A percentile compares a stretch with the other conserved stretches of the same genome.
phyloP scores from a whole-genome alignment of 1,284 basidiomycete species.

The Butyriboletus appendiculatus region DNA sequence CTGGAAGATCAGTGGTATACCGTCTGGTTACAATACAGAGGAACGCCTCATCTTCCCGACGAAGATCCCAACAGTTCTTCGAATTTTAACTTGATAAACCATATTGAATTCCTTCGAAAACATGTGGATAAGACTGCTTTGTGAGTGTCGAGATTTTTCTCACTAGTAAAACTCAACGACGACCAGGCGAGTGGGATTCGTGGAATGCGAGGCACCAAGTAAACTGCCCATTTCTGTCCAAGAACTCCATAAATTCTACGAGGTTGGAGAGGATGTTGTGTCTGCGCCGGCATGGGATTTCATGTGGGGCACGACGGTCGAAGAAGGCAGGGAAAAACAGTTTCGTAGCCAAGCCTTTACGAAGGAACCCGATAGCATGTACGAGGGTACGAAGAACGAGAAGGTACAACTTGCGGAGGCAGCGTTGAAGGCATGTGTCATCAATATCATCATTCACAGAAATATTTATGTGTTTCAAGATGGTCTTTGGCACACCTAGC shows the following conservation, averaged over 20 bases:
- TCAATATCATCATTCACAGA: neutral
- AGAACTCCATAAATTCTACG: constrained; percentile 47
- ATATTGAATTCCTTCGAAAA: constrained; percentile 77
- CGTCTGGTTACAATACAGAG: constrained; percentile 73
- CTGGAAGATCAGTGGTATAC: constrained; percentile 83
- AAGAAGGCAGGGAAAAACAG: constrained; percentile 75
- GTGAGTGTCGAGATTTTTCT: constrained; percentile 48
- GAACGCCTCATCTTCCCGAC: constrained; percentile 69
- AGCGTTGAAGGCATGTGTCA: constrained; percentile 60
- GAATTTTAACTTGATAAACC: constrained; percentile 75
- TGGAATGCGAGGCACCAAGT: constrained; percentile 41
- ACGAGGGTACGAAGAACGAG: constrained; percentile 38
- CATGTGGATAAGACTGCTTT: constrained; percentile 84
- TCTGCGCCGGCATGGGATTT: constrained; percentile 63
- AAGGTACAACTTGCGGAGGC: constrained; percentile 58
- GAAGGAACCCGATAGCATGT: constrained; percentile 44
- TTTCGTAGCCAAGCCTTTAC: constrained; percentile 60
- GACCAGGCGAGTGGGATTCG: constrained; percentile 57
- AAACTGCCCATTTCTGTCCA: constrained; percentile 50
- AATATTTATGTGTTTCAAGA: constrained; percentile 44
- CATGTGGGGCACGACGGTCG: constrained; percentile 66
- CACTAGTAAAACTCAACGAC: constrained; percentile 12
- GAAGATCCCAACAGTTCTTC: constrained; percentile 64
- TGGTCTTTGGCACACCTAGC: constrained; percentile 72
- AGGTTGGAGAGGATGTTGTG: constrained; percentile 48